These are phyloP conservation scores for Globisporangium nunn DNA, from an alignment of 352 stramenopile species.

Conservation along the genomic window DNA sequence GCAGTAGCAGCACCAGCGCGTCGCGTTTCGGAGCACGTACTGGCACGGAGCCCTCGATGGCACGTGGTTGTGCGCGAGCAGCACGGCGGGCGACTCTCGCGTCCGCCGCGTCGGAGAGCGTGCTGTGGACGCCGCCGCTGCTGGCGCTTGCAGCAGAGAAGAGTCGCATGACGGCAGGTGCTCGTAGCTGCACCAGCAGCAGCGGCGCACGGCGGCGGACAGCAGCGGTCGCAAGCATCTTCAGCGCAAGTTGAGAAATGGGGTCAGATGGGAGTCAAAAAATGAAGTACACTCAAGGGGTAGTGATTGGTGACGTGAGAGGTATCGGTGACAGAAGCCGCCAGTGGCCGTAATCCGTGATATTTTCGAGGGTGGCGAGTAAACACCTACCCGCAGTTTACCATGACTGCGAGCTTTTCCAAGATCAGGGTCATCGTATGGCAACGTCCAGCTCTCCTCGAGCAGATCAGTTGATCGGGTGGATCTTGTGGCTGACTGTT, in stretches of 20 bases:
- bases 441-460: too few species aligned
- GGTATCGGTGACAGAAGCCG: neutral
- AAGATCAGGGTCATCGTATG: too few species aligned
- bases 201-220: neutral
- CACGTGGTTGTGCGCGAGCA: conserved; percentile 18
- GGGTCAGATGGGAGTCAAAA: neutral
- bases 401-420: too few species aligned
- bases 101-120: neutral
- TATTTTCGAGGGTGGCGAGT: neutral
- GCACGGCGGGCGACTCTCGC: conserved; percentile 17
- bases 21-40: conserved; percentile 5
- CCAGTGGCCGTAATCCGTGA: neutral
- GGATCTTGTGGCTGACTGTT: too few species aligned
- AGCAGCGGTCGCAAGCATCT: neutral
- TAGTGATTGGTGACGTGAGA: neutral
- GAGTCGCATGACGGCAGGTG: neutral
- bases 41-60: conserved; percentile 48
- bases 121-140: neutral
- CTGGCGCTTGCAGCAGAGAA: neutral
- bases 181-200: neutral
- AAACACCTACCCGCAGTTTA: neutral
- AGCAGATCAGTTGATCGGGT: too few species aligned
- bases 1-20: too few species aligned
- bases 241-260: neutral
- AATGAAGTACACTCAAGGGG: neutral